Percentiles rank a stretch among this genome's conserved stretches.
phyloP scores from a whole-genome alignment of 1,139 yeast genomes.

The Saccharomyces hybrid region DNA sequence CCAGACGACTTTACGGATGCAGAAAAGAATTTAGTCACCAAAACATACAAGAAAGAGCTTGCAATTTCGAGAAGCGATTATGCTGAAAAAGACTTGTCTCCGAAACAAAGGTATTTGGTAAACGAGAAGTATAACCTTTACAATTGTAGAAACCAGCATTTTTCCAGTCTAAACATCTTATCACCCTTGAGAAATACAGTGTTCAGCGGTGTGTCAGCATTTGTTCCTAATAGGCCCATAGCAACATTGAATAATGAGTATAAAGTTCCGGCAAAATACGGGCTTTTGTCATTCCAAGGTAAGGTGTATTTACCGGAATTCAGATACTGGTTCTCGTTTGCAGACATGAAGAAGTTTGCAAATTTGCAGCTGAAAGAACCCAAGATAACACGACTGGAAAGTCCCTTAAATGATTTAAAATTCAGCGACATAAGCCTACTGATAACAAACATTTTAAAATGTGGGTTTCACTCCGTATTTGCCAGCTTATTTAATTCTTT shows the following conservation, averaged over 20 bases:
- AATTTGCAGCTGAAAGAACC: constrained; percentile 13
- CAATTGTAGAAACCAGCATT: constrained; percentile 51
- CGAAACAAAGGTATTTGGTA: constrained; percentile 20
- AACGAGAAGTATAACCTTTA: constrained; percentile 29
- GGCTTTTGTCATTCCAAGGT: constrained; percentile 24
- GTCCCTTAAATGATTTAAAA: constrained; percentile 11
- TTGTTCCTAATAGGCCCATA: constrained; percentile 38
- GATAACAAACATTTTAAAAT: constrained; percentile 14
- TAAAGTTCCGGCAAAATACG: constrained; percentile 6
- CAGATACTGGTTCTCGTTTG: constrained; percentile 21
- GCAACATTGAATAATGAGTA: constrained; percentile 41
- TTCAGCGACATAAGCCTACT: constrained; percentile 15
- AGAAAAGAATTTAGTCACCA: constrained; percentile 5
- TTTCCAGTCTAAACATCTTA: constrained; percentile 38
- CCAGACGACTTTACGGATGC: constrained; percentile 7
- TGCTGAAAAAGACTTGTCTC: constrained; percentile 16
- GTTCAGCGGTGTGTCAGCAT: constrained; percentile 47
- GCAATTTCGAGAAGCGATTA: constrained; percentile 4
- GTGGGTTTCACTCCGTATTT: constrained; percentile 12
- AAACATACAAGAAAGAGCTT: constrained; percentile 4
- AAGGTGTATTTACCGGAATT: constrained; percentile 25
- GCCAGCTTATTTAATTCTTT: constrained; percentile 16
- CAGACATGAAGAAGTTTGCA: constrained; percentile 13
- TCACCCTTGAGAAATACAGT: constrained; percentile 39
- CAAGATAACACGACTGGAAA: constrained; percentile 9